Evolutionary conservation across 768 basidiomycete species (phyloP), one percentile per base, ranked within the genome.

Genomic region (Tylopilus vinaceipallidus): DNA sequence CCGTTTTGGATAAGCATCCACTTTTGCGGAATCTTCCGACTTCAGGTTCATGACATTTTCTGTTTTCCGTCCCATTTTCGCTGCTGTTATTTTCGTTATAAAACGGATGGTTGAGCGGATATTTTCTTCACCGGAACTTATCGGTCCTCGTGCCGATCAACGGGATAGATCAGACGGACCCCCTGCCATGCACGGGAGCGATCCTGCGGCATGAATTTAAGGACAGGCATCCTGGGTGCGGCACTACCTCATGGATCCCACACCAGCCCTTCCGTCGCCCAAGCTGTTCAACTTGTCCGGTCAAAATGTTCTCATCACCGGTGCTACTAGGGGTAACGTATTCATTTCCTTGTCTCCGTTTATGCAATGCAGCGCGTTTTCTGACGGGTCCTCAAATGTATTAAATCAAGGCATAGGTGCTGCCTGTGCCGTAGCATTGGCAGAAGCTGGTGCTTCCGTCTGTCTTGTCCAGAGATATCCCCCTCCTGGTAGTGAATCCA

Each of bases 291-390:
- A 79, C 49, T 80, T 93, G 61, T 63, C 69, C 3, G 81, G 82
- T 50, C 74, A 83, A 62, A 85, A 79, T 49, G 87, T 79, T 30
- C 82, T 92, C 69, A 79, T 93, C 61, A 92, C 91, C 33, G 90
- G 90, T 53, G 86, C 84, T 27, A 82, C 86, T 20, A 75, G 89
- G 67, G 89, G 88, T 86, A 66, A 65, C 53, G 71, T 68, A 42
- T 30, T 49, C 43, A 37, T 49, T 24, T 43, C 24, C 29, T 49
- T 37, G 33, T 33, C 47, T 38, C 37, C 53, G 42, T 36, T 56
- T 56, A 56, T 50, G 44, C 52, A 46, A 55, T 48, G 22, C 39
- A 32, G 49, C 42, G 51, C 39, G 16, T 45, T 49, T 33, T 35
- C 27, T 49, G 47, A 62, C 43, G 37, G 38, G 38, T 26, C 42